Evolutionary conservation across 139 green algal genomes (phyloP).

Genomic region (Eudorina sp.): DNA sequence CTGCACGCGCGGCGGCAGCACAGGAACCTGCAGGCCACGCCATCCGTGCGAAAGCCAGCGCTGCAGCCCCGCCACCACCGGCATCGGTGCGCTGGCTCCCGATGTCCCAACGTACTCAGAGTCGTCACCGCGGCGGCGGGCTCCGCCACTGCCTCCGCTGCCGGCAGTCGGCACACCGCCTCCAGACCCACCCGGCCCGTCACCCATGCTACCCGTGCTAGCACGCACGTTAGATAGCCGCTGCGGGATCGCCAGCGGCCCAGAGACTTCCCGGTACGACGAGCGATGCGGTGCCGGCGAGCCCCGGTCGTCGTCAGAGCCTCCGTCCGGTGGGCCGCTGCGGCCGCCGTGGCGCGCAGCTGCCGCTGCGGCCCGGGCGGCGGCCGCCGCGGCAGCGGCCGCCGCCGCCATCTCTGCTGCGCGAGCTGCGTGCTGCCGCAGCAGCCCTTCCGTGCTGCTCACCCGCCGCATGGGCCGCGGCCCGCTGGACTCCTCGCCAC

Average conservation of each 20-base stretch:
- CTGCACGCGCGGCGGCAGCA: not conserved
- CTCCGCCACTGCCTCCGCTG: not conserved
- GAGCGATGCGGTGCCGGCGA: not conserved
- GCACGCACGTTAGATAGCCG: not conserved
- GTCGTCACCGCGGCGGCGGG: not conserved
- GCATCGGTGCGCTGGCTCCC: not conserved
- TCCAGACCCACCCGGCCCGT: too few relatives aligned
- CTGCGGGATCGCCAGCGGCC: not conserved
- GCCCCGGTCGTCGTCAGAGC: slow-evolving; percentile 3
- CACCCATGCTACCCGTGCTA: not conserved
- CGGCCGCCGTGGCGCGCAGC: not conserved
- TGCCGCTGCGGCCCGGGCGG: not conserved
- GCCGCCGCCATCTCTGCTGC: slow-evolving; percentile 3
- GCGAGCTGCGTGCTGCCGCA: not conserved
- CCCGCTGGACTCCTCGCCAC: not conserved
- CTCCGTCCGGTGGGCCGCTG: not conserved
- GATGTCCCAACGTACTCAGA: not conserved
- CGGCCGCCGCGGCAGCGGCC: not conserved
- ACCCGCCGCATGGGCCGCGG: not conserved
- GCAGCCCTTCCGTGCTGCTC: slow-evolving; percentile 17
- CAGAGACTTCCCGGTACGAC: not conserved
- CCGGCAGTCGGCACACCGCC: too few relatives aligned
- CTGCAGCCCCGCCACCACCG: not conserved
- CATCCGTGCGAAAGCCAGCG: slow-evolving; percentile 32
- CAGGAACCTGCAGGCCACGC: not conserved